Evolutionary conservation across 148 eudicot species (phyloP).

Genomic region (Camellia sinensis): DNA sequence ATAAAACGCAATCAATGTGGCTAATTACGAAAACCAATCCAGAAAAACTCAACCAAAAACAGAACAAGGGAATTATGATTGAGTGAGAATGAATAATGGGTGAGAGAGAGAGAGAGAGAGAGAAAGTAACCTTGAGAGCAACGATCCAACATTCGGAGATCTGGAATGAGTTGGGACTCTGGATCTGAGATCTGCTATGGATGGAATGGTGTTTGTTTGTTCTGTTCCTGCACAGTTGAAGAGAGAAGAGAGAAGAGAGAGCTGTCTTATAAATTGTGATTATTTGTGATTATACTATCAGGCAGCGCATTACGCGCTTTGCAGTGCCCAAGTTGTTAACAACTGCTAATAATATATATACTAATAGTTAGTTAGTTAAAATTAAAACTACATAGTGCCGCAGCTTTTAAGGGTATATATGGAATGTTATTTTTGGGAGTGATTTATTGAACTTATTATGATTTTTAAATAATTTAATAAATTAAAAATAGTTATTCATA

Average conservation of each 20-base stretch:
- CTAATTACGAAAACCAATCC: background rate
- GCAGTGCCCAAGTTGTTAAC: too few relatives aligned
- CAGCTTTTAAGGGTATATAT: too few relatives aligned
- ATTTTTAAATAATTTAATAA: too few relatives aligned
- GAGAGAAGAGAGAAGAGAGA: constrained; percentile 12
- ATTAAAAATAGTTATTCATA: too few relatives aligned
- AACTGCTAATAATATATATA: too few relatives aligned
- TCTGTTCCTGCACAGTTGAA: background rate
- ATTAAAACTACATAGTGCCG: too few relatives aligned
- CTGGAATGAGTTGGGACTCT: background rate
- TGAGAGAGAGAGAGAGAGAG: background rate
- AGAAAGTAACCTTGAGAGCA: constrained; percentile 11
- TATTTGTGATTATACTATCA: background rate
- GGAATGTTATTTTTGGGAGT: too few relatives aligned
- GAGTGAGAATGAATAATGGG: background rate
- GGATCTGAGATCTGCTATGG: constrained; percentile 6
- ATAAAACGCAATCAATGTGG: background rate
- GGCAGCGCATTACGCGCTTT: background rate
- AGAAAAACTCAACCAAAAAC: constrained; percentile 6
- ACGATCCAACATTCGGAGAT: background rate
- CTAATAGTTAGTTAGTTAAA: too few relatives aligned
- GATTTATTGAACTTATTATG: too few relatives aligned
- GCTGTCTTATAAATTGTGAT: background rate
- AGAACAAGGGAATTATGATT: background rate
- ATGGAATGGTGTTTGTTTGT: background rate